Percentiles rank a stretch among this genome's conserved stretches.
Conservation (phyloP, 805 yeast genomes). For the Schwanniomyces vanrijiae region DNA sequence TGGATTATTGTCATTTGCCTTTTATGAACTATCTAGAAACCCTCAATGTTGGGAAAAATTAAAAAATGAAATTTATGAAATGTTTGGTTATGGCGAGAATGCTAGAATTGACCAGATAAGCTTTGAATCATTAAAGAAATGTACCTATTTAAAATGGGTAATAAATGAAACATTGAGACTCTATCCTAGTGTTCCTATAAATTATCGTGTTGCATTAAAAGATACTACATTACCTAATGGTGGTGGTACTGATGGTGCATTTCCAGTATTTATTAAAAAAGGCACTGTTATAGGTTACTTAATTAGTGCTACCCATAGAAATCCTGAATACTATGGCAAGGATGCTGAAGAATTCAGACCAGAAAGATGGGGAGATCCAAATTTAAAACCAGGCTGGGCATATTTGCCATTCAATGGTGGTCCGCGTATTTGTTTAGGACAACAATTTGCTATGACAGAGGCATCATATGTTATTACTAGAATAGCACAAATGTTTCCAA, state of each 20-base stretch:
- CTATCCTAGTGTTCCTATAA: constrained; percentile 35
- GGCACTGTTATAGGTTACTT: constrained; percentile 43
- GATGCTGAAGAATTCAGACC: constrained; percentile 50
- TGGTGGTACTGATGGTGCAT: constrained; percentile 32
- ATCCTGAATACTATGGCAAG: constrained; percentile 40
- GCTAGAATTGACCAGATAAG: constrained; percentile 22
- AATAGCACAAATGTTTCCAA: constrained; percentile 27
- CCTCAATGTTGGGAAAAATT: constrained; percentile 29
- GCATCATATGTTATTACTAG: constrained; percentile 47
- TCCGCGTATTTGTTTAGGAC: constrained; percentile 57
- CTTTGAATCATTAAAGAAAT: constrained; percentile 32
- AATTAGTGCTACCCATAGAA: constrained; percentile 45
- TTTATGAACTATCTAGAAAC: constrained; percentile 32
- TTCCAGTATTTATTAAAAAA: constrained; percentile 43
- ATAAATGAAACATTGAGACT: constrained; percentile 33
- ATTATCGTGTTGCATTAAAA: constrained; percentile 28
- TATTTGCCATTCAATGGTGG: constrained; percentile 57
- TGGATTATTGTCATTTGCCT: constrained; percentile 26
- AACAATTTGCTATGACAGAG: constrained; percentile 57
- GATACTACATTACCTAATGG: constrained; percentile 36
- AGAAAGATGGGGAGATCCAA: constrained; percentile 46
- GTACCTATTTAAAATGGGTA: constrained; percentile 29
- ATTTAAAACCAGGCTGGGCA: constrained; percentile 42
- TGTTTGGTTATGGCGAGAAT: constrained; percentile 25
- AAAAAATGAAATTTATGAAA: constrained; percentile 21